Percentiles rank a stretch among this genome's conserved stretches.
These are phyloP conservation scores for Ceratobasidium sp. DNA, from an alignment of 1,284 basidiomycete species.

Conservation along the genomic window DNA sequence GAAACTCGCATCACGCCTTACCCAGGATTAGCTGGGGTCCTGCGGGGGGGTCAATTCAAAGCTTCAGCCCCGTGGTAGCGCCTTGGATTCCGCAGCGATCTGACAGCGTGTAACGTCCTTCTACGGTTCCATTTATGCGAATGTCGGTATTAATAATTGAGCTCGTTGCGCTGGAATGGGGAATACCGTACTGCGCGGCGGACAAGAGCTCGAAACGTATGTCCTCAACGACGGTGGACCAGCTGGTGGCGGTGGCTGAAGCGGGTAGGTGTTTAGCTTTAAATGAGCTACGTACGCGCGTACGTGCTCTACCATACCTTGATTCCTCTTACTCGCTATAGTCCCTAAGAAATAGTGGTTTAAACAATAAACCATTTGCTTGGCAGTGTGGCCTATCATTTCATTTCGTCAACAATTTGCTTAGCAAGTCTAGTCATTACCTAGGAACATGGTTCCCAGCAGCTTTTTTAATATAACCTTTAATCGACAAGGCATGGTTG, in stretches of 20 bases:
- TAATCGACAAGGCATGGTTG: background rate
- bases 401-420: background rate
- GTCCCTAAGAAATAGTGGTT: no score
- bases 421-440: background rate
- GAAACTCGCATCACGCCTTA: no score
- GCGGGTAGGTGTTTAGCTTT: background rate
- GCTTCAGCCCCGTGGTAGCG: background rate
- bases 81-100: background rate
- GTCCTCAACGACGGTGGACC: background rate
- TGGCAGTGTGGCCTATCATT: background rate
- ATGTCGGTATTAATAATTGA: background rate
- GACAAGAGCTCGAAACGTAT: no score
- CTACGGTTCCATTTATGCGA: background rate
- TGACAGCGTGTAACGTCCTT: background rate
- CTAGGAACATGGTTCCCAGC: background rate
- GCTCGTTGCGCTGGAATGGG: background rate
- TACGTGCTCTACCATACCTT: no score
- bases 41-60: no score
- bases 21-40: no score
- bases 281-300: no score
- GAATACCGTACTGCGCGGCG: background rate
- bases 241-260: background rate
- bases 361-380: no score
- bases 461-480: constrained; percentile 14
- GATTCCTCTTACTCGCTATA: no score